Percentiles rank a stretch among this genome's conserved stretches.
Conservation (phyloP, 176 grass and related monocot species). For the Bromus sterilis region DNA sequence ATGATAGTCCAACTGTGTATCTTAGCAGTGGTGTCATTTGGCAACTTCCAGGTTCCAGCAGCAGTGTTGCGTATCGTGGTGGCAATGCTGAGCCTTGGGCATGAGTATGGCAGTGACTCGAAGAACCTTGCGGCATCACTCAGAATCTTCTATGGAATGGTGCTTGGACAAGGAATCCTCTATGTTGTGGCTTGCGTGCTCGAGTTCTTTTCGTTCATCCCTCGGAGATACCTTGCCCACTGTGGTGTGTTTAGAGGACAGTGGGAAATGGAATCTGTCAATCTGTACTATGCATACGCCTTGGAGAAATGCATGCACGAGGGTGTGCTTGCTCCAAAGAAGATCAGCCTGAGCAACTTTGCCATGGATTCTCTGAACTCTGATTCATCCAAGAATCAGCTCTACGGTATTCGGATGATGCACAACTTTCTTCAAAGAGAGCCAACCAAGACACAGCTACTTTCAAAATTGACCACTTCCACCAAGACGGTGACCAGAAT, state of each 20-base stretch:
- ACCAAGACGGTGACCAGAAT: background rate
- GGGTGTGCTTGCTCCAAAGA: background rate
- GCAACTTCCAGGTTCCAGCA: conserved; percentile 14
- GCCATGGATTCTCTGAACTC: background rate
- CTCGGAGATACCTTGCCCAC: background rate
- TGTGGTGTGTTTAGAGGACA: background rate
- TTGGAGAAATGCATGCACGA: background rate
- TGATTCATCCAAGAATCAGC: background rate
- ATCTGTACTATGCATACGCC: conserved; percentile 2
- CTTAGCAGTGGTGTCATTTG: background rate
- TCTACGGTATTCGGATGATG: background rate
- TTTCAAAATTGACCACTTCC: background rate
- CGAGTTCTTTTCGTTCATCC: background rate
- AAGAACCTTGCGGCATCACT: background rate
- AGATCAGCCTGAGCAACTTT: background rate
- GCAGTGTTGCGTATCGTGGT: background rate
- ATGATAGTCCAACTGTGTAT: background rate
- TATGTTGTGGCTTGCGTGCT: background rate
- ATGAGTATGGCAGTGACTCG: background rate
- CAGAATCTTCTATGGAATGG: background rate
- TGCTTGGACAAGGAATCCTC: conserved; percentile 11
- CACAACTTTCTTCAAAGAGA: background rate
- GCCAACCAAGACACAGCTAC: background rate
- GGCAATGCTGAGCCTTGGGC: background rate
- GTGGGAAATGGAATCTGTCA: background rate